Evolutionary conservation across 106 monocot genomes (phyloP), one percentile per base, ranked within the genome.

Genomic region (Apostasia ramifera): DNA sequence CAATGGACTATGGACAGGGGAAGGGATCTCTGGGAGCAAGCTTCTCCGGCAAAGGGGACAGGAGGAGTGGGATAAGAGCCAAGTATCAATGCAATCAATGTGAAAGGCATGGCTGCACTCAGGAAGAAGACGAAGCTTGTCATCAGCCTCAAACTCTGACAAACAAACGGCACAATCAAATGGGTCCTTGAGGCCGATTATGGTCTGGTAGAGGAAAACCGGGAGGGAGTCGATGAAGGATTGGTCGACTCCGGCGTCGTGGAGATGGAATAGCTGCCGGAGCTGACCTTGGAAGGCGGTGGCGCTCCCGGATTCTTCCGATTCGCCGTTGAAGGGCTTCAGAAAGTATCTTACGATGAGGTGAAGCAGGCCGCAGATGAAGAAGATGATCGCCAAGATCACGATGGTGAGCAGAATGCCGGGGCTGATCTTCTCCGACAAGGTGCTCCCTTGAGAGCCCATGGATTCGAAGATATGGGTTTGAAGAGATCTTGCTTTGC

Each of bases 121-220:
- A 0, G 93, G 88, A 43, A 93, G 81, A 12, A 93, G 75, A 5
- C 93, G 72, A 55, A 93, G 86, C 77, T 71, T 70, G 61, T 93
- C 93, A 0, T 80, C 79, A 3, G 43, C 61, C 9, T 71, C 44
- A 50, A 93, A 89, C 52, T 89, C 88, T 11, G 78, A 86, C 3
- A 93, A 71, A 75, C 93, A 93, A n/a, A 93, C 93, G 8, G 89
- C 88, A 52, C 93, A 93, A 42, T 93, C 93, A 37, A 86, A 86
- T 0, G 83, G 89, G 47, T 93, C 88, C 59, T 86, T 89, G 42
- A 74, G 40, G 5, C 83, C 93, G 3, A 85, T 77, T 4, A 88
- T 72, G 70, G 88, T 88, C 43, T 51, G 61, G 67, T 92, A 92
- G 37, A 81, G 76, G 74, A 92, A 92, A 42, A 92, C 77, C 1